Evolutionary conservation across 768 basidiomycete species (phyloP).

Genomic region (Mycena filopes): DNA sequence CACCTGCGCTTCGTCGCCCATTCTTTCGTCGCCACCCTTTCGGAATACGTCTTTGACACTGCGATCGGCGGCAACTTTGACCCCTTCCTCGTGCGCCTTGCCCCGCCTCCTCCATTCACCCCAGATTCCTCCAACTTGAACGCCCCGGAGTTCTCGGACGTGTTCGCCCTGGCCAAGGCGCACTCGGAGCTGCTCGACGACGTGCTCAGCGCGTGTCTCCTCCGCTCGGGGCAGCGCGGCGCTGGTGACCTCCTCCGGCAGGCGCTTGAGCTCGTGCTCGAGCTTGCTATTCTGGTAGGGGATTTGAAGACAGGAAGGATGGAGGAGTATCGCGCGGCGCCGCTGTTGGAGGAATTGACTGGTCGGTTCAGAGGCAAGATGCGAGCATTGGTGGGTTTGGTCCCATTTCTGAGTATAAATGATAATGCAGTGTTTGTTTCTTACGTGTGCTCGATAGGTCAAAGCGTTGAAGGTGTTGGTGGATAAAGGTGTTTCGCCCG

Average conservation of each 20-base stretch:
- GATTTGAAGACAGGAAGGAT: constrained; percentile 64
- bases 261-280: constrained; percentile 71
- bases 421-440: too few species aligned
- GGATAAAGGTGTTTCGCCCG: constrained; percentile 54
- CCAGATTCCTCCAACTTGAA: too few species aligned
- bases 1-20: constrained; percentile 82
- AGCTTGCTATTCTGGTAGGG: constrained; percentile 73
- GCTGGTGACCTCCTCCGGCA: constrained; percentile 73
- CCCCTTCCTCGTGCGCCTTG: constrained; percentile 64
- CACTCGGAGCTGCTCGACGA: constrained; percentile 80
- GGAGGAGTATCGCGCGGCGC: constrained; percentile 74
- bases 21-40: constrained; percentile 74
- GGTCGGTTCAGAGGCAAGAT: constrained; percentile 65
- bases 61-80: constrained; percentile 84
- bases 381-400: constrained; percentile 62
- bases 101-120: constrained; percentile 26
- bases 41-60: constrained; percentile 81
- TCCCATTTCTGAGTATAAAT: neutral
- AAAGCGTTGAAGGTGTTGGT: constrained; percentile 64
- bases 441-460: constrained; percentile 48
- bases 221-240: constrained; percentile 73
- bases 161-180: constrained; percentile 74
- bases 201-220: constrained; percentile 78
- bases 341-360: constrained; percentile 64
- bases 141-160: constrained; percentile 63